Evolutionary conservation across 768 basidiomycete species (phyloP), one percentile per base, ranked within the genome.

Genomic region (Pisolithus orientalis): DNA sequence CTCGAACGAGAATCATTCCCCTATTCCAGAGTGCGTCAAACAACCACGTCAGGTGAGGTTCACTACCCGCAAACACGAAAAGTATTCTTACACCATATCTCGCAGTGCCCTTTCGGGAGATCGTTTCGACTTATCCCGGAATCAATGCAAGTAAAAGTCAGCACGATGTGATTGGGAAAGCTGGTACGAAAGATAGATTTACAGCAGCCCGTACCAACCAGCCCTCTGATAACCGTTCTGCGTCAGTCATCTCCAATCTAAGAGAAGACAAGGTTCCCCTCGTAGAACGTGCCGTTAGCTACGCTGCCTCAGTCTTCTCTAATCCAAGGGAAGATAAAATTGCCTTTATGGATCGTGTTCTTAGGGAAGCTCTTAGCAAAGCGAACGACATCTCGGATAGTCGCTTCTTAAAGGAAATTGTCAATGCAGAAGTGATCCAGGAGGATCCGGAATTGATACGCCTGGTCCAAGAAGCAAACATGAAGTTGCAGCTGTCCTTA

Each of bases 1-100:
- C 56, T 56, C 42, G 56, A 66, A 6, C 54, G 57, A 0, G 47
- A 10, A 16, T 39, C 17, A 0, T 66, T 66, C 17, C 9, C 16
- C 3, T 60, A 52, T 13, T 0, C 8, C 7, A 50, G 6, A 1
- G 38, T 16, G 1, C 2, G 2, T 1, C 55, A 45, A 34, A 49
- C 3, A 4, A 6, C 21, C 9, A 34, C 44, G 1, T 43, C 49
- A 3, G 3, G 44, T 39, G 47, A 47, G 28, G 55, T 64, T 34
- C 4, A 13, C 4, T 13, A 14, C 64, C 9, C 5, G 43, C 40
- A 6, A 4, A 6, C 2, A 9, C 32, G 6, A 5, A 16, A 28
- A 21, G 25, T 7, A 2, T 27, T 21, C 7, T 25, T 24, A 9
- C 11, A 44, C n/a, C 13, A 9, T n/a, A 4, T 13, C 7, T 27